These are phyloP conservation scores for Fusarium tanahbumbuense DNA, from an alignment of 2,329 filamentous ascomycete species.

Conservation along the genomic window DNA sequence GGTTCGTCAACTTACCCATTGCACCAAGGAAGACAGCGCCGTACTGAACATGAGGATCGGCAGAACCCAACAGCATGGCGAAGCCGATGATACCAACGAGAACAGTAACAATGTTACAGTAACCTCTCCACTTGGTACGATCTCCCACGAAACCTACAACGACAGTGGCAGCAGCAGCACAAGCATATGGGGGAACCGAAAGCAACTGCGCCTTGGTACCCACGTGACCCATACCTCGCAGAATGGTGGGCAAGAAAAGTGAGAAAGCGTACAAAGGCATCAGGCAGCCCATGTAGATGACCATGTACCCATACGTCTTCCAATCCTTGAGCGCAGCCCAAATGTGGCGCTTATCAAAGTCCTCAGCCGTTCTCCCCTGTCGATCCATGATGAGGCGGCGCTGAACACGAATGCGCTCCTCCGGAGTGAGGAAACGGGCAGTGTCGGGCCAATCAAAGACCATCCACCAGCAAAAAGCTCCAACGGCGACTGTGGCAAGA, in stretches of 20 bases:
- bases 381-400: conserved; percentile 74
- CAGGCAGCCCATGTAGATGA: conserved; percentile 61
- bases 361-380: conserved; percentile 75
- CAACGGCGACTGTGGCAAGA: conserved; percentile 73
- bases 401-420: conserved; percentile 75
- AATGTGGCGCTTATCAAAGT: conserved; percentile 77
- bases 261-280: conserved; percentile 65
- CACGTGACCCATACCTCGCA: conserved; percentile 51
- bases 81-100: conserved; percentile 74
- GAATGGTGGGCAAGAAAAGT: conserved; percentile 69
- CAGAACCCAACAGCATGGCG: conserved; percentile 69
- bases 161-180: conserved; percentile 72
- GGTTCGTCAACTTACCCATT: conserved; percentile 10
- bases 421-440: conserved; percentile 73
- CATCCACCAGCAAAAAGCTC: conserved; percentile 74
- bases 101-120: conserved; percentile 74
- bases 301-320: conserved; percentile 72
- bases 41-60: conserved; percentile 69
- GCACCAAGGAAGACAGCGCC: conserved; percentile 77
- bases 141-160: conserved; percentile 73
- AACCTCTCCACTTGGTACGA: conserved; percentile 69
- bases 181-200: conserved; percentile 69
- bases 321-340: conserved; percentile 78
- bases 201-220: conserved; percentile 64
- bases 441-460: conserved; percentile 83